Evolutionary conservation across 2,329 filamentous ascomycete species (phyloP), one percentile per base, ranked within the genome.

Genomic region (Cercospora zeina): DNA sequence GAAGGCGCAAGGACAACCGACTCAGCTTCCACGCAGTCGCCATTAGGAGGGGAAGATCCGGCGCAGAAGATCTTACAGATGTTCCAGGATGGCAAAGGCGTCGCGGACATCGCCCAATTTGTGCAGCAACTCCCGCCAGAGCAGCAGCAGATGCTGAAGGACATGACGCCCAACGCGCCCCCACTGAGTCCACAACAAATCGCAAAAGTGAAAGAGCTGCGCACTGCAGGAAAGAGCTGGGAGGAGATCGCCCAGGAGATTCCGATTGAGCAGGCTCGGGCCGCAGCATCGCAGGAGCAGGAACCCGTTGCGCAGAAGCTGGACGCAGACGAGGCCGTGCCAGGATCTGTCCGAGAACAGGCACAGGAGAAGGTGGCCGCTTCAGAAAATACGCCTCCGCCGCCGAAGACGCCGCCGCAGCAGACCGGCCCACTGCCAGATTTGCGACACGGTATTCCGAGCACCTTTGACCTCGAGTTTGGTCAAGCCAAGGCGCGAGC

Each of bases 401-500:
- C 63, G n/a, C 55, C 62, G n/a, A 36, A 42, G 21, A 59, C 58
- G 14, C 51, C 54, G 56, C 45, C 61, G 24, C 54, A 67, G 45
- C 67, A 69, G 19, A 74, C 72, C 14, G 83, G 88, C 71, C 88
- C 90, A 58, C 85, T 97, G 11, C 93, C 93, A 58, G 93, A 97
- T 74, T 82, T 97, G 49, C 95, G 91, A n/a, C 88, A 93, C 72
- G 93, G 93, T 67, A 96, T 97, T 65, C 93, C 93, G 0, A 96
- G 93, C 1, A 96, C 93, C 0, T 83, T 97, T 59, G 90, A 88
- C 61, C 88, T 88, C 63, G 93, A 97, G 77, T 84, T 88, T 61
- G 79, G 80, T 58, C 76, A 75, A 59, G 73, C 74, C 68, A 72
- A 80, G 74, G 64, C 68, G 21, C 53, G 51, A 11, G 67, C 68